Percentiles rank a stretch among this genome's conserved stretches.
These are phyloP conservation scores for Bruguiera sexangula DNA, from an alignment of 345 rosid genomes.

Conservation along the genomic window DNA sequence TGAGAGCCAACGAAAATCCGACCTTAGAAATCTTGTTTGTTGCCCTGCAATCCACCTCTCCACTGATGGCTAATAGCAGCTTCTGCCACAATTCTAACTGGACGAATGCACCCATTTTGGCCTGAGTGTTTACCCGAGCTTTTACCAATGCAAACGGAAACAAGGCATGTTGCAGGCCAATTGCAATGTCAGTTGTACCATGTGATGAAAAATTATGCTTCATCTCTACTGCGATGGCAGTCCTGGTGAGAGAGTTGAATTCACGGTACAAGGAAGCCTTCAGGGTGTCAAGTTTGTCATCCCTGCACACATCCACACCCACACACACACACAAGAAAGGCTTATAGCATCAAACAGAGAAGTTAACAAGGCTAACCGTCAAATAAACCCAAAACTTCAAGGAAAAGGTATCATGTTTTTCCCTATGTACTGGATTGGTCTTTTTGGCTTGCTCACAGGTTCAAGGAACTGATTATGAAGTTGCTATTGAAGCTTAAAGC, in stretches of 20 bases:
- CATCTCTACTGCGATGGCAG: conserved; percentile 52
- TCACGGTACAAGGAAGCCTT: conserved; percentile 36
- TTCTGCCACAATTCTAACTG: conserved; percentile 34
- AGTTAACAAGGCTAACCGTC: background rate
- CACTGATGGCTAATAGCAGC: conserved; percentile 32
- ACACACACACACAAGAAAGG: background rate
- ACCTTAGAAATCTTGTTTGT: conserved; percentile 33
- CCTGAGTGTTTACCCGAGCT: conserved; percentile 40
- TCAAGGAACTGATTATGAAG: conserved; percentile 40
- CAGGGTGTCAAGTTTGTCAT: conserved; percentile 33
- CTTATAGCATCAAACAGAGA: background rate
- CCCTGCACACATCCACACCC: conserved; percentile 32
- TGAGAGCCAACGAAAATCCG: conserved; percentile 40
- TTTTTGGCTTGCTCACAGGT: conserved; percentile 36
- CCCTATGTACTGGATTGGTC: background rate
- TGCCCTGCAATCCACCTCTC: conserved; percentile 37
- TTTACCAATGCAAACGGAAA: conserved; percentile 41
- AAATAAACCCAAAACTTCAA: background rate
- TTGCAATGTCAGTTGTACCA: conserved; percentile 21
- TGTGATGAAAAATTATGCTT: conserved; percentile 27
- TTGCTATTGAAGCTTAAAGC: conserved; percentile 41
- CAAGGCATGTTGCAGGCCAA: conserved; percentile 43
- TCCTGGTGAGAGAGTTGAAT: conserved; percentile 32
- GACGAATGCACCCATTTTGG: conserved; percentile 34
- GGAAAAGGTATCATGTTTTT: background rate